phyloP scores from a whole-genome alignment of 257 asterid genomes.

The Nicotiana tabacum region DNA sequence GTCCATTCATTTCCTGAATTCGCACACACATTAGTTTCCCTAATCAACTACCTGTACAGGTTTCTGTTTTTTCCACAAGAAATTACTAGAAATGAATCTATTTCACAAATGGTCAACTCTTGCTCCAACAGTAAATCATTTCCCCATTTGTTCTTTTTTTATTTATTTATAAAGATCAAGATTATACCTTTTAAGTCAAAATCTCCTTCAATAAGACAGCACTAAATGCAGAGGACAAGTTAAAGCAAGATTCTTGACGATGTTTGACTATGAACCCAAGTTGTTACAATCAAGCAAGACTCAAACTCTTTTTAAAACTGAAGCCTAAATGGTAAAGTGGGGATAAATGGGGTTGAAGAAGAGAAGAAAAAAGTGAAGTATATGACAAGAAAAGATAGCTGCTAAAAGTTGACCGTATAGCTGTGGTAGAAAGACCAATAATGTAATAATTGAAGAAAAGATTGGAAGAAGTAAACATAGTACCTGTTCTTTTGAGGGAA shows the following conservation, averaged over 20 bases:
- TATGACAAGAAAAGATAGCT: background rate
- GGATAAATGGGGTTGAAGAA: background rate
- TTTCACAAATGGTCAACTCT: too few relatives aligned
- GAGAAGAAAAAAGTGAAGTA: background rate
- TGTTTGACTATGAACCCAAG: background rate
- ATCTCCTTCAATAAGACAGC: background rate
- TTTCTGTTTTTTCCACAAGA: background rate
- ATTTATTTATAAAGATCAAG: background rate
- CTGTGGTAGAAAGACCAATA: background rate
- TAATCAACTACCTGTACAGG: background rate
- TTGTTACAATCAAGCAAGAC: background rate
- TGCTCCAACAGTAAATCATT: background rate
- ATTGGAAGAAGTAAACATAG: background rate
- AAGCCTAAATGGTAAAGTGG: background rate
- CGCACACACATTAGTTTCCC: background rate
- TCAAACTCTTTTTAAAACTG: background rate
- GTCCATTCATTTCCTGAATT: constrained; percentile 62
- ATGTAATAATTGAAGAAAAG: background rate
- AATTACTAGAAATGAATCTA: background rate
- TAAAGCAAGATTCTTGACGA: constrained; percentile 1
- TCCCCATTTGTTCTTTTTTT: background rate
- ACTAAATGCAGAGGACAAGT: background rate
- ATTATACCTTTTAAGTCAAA: background rate
- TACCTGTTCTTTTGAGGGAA: background rate
- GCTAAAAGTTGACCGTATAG: background rate